phyloP scores from a whole-genome alignment of 331 rosid genomes.

The Rosa hybrid region DNA sequence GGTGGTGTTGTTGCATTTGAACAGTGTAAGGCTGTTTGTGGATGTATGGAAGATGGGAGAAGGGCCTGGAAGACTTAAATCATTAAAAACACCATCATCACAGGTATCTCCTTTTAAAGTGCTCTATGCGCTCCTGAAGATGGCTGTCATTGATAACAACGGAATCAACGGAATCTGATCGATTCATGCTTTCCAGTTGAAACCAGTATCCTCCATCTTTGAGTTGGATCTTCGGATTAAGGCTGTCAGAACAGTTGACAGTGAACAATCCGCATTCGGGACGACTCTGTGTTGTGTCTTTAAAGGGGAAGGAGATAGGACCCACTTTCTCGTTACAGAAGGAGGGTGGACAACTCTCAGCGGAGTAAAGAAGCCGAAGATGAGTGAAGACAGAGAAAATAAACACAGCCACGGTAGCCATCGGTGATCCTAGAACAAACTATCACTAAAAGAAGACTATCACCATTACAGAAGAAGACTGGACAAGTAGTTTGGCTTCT shows the following conservation, averaged over 20 bases:
- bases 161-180: fast-evolving
- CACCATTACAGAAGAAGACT: no score
- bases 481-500: no score
- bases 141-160: fast-evolving
- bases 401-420: constrained; percentile 19
- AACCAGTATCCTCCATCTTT: constrained; percentile 14
- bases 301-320: constrained; percentile 8
- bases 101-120: fast-evolving
- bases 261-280: constrained; percentile 29
- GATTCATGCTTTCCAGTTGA: fast-evolving
- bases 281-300: background rate
- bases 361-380: constrained; percentile 8
- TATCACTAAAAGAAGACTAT: background rate
- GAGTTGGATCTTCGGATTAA: background rate
- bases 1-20: constrained; percentile 28
- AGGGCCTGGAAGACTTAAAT: constrained; percentile 24
- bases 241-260: background rate
- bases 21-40: background rate
- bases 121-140: no score
- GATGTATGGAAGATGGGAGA: fast-evolving
- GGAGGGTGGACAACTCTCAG: constrained; percentile 10
- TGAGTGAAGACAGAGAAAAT: constrained; percentile 4
- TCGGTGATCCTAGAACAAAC: background rate
- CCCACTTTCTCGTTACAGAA: fast-evolving
- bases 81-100: constrained; percentile 14